Evolutionary conservation across 1,284 basidiomycete genomes (phyloP), one percentile per base, ranked within the genome.

Genomic region (Psilocybe mexicana): DNA sequence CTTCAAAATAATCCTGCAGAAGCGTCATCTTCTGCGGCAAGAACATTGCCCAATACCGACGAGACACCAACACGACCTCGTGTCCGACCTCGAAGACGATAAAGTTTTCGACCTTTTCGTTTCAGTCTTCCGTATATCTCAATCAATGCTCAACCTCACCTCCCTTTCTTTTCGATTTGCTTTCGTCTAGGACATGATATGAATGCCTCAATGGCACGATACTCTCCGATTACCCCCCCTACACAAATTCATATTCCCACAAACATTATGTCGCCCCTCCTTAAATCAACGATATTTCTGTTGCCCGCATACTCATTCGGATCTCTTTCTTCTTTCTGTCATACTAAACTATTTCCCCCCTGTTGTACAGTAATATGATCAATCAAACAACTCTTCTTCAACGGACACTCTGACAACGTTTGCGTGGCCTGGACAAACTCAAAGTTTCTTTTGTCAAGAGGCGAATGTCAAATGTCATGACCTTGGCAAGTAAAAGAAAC

Each of bases 1-100:
- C 61, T 54, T 2, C 53, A 47, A 5, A 23, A 52, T 26, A 47
- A 43, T 43, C 42, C 30, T 1, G 49, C 57, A 28, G 60, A 55
- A 3, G 18, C 55, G 3, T 55, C 58, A 7, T 54, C 56, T 8
- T 54, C 58, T 23, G 36, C 49, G 47, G 12, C 49, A 23, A 53
- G 51, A 38, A 52, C 57, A 26, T 53, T 58, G 6, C 65, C 63
- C 12, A 59, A 57, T 47, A 59, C 62, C 61, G 83, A 87, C 58
- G 85, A 87, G 67, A 87, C 85, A 2, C 85, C 85, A 30, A 87
- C 85, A 18, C 76, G 83, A 58, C 85, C 85, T 30, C 79, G 86
- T 52, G 74, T 79, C 67, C 76, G 80, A 61, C 43, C 62, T 59
- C 72, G 74, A 30, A 69, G 71, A 63, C 69, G 71, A 55, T 75